Conservation (phyloP, 495 filamentous ascomycete species). For the Massariosphaeria phaeospora region DNA sequence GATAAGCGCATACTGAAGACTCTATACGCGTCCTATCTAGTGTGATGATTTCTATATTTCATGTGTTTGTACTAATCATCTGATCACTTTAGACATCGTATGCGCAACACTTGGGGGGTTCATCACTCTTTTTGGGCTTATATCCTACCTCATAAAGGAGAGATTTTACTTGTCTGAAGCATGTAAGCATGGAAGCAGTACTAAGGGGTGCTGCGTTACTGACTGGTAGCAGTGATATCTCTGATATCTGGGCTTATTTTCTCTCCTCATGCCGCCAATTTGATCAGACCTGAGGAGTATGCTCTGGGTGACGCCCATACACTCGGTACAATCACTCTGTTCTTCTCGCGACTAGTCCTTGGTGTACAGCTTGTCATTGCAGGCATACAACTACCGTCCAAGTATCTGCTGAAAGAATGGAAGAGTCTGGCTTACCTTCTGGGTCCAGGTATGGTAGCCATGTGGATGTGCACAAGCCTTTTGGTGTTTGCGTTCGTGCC, state of each 20-base stretch:
- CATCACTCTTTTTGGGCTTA: conserved; percentile 79
- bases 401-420: conserved; percentile 79
- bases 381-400: conserved; percentile 84
- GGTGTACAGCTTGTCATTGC: conserved; percentile 88
- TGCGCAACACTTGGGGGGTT: conserved; percentile 80
- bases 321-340: conserved; percentile 64
- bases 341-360: conserved; percentile 82
- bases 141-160: conserved; percentile 86
- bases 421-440: conserved; percentile 68
- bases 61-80: too few species aligned
- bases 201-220: background rate
- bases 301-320: conserved; percentile 57
- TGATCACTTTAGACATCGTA: too few species aligned
- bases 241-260: conserved; percentile 72
- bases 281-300: conserved; percentile 73
- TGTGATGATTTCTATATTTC: too few species aligned
- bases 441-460: conserved; percentile 77
- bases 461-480: conserved; percentile 82
- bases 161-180: conserved; percentile 89
- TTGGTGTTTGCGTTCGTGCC: conserved; percentile 77
- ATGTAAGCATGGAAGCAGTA: conserved; percentile 49
- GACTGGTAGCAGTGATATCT: conserved; percentile 62
- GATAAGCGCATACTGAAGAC: too few species aligned
- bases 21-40: too few species aligned
- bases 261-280: conserved; percentile 71